Evolutionary conservation across 176 grass and related monocot species (phyloP), one percentile per base, ranked within the genome.

Genomic region (Tillandsia fasciculata): DNA sequence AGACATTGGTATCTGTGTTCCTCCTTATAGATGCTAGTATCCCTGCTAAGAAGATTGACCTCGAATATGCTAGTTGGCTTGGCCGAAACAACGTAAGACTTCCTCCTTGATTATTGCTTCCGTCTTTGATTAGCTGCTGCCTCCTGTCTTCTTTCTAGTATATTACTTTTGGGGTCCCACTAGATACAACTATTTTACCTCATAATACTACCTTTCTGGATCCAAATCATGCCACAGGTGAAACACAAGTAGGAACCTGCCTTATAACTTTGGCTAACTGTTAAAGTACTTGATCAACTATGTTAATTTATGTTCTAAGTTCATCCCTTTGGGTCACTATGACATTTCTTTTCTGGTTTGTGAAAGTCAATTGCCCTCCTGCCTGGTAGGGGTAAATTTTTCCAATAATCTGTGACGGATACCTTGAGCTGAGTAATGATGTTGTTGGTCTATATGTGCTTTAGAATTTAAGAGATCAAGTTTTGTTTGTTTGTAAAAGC

Each of bases 41-140:
- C 57, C 94, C 94, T 48, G 82, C 86, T 54, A 97, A 97, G 74
- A 87, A 97, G 78, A 92, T 97, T 72, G 94, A 97, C 85, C 89
- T 97, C 80, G 94, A 97, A 66, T 97, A 92, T 78, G 89, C 94
- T 66, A 92, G 94, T 79, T 97, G 94, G 94, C 86, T 97, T 77
- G 94, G 94, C 66, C 79, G 85, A 81, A 97, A 97, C 20, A 87
- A 90, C 86, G 94, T 86, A 81, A 61, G 14, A 33, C 5, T 66
- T 79, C 68, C 69, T 53, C 75, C 67, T 73, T 13, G 48, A 68
- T 14, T 61, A 33, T 52, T 64, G 12, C 18, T 77, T 51, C 13
- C 47, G 69, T 77, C 20, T 1, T 17, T 51, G n/a, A 23, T 22
- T 26, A 58, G 54, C 20, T 15, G 13, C 18, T 13, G 54, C 18